Conservation (phyloP, 495 filamentous ascomycete species). For the Cercophora newfieldiana region DNA sequence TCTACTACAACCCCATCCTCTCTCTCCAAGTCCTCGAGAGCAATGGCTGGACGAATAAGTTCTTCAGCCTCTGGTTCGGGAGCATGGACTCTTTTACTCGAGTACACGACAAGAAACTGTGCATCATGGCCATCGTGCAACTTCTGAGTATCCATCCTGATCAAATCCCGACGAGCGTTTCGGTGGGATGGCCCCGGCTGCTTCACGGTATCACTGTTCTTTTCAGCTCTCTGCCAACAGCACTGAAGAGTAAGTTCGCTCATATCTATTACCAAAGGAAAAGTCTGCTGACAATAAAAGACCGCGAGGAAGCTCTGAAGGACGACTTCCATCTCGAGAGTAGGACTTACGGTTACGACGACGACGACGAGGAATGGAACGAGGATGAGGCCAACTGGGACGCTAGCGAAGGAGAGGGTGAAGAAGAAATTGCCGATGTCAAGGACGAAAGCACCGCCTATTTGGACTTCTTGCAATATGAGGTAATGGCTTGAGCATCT, state of each 20-base stretch:
- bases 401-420: conserved; percentile 42
- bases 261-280: not conserved
- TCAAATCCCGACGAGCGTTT: conserved; percentile 82
- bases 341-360: conserved; percentile 71
- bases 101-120: conserved; percentile 98
- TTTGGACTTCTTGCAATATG: conserved; percentile 91
- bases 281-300: conserved; percentile 39
- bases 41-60: conserved; percentile 98
- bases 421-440: conserved; percentile 60
- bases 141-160: conserved; percentile 73
- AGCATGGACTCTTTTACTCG: conserved; percentile 91
- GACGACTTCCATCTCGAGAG: conserved; percentile 77
- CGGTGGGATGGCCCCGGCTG: conserved; percentile 94
- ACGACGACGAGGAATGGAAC: conserved; percentile 78
- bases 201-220: conserved; percentile 83
- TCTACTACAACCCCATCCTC: conserved; percentile 91
- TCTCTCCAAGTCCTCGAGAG: conserved; percentile 80
- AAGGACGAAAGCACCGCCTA: conserved; percentile 92
- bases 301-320: conserved; percentile 88
- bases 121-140: conserved; percentile 86
- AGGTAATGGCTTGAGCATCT: conserved; percentile 51
- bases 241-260: conserved; percentile 69
- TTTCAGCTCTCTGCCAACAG: conserved; percentile 87
- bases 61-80: conserved; percentile 96
- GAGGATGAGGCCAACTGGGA: conserved; percentile 65